Evolutionary conservation across 2,329 filamentous ascomycete species (phyloP).

Genomic region (Daldinia sp.): DNA sequence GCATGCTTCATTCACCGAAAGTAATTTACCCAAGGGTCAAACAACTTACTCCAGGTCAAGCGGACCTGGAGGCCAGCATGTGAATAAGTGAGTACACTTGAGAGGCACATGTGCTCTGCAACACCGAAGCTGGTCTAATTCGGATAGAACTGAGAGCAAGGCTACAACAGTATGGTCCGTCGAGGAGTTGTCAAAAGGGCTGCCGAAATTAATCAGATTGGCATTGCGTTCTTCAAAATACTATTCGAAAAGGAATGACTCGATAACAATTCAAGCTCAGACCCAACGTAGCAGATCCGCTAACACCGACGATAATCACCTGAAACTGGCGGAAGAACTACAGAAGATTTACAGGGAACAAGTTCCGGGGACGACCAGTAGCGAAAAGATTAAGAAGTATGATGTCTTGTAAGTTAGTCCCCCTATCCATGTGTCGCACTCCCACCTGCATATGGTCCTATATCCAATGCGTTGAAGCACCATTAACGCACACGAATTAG

Average conservation of each 20-base stretch:
- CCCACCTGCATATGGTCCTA: not conserved
- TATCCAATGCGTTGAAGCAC: not conserved
- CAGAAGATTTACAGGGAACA: slow-evolving; percentile 55
- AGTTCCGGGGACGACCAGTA: slow-evolving; percentile 57
- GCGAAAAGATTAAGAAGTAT: slow-evolving; percentile 58
- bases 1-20: slow-evolving; percentile 55
- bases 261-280: slow-evolving; percentile 64
- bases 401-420: slow-evolving; percentile 54
- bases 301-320: slow-evolving; percentile 62
- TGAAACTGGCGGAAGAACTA: slow-evolving; percentile 59
- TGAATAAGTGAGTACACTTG: slow-evolving; percentile 62
- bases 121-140: slow-evolving; percentile 1
- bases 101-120: no score
- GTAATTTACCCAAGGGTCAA: slow-evolving; percentile 58
- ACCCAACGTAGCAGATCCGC: slow-evolving; percentile 59
- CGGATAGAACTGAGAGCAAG: slow-evolving; percentile 65
- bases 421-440: not conserved
- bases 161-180: slow-evolving; percentile 63
- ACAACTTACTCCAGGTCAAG: slow-evolving; percentile 67
- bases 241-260: slow-evolving; percentile 60
- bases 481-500: slow-evolving; percentile 46
- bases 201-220: slow-evolving; percentile 59
- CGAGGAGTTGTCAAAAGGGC: slow-evolving; percentile 53
- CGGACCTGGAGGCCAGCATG: slow-evolving; percentile 68
- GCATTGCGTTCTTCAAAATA: slow-evolving; percentile 62